Evolutionary conservation across 2,329 filamentous ascomycete species (phyloP).

Genomic region (Aspergillus oerlinghausenensis): DNA sequence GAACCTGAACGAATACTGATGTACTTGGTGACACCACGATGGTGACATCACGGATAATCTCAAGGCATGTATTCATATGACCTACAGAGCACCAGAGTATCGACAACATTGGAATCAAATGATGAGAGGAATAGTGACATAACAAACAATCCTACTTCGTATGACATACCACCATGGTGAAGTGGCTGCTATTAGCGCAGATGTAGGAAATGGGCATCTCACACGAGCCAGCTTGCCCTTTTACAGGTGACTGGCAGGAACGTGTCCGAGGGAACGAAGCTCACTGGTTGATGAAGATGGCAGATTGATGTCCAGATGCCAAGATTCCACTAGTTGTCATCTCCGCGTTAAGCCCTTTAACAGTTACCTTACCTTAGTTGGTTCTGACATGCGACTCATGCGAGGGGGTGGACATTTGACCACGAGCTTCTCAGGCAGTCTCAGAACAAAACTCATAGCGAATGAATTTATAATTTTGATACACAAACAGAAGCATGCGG

Average conservation of each 20-base stretch:
- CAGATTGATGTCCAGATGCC: not conserved
- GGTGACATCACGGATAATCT: not conserved
- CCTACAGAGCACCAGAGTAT: not conserved
- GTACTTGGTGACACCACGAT: not conserved
- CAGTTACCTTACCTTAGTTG: not conserved
- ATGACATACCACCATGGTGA: not conserved
- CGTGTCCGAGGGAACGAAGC: not conserved
- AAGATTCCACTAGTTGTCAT: not conserved
- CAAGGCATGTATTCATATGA: not conserved
- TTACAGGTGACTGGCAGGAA: not conserved
- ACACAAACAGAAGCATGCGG: not conserved
- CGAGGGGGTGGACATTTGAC: not conserved
- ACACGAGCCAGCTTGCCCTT: not conserved
- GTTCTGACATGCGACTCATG: not conserved
- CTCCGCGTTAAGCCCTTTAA: not conserved
- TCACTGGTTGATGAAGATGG: not conserved
- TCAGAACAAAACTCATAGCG: not conserved
- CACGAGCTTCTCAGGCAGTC: not conserved
- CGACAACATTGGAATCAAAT: not conserved
- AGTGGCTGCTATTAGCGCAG: not conserved
- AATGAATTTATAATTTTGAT: not conserved
- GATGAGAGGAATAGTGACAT: not conserved
- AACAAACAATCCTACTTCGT: not conserved
- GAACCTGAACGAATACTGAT: not conserved
- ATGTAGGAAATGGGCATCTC: not conserved